Evolutionary conservation across 2,329 filamentous ascomycete species (phyloP).

Genomic region (Diaporthe sp.): DNA sequence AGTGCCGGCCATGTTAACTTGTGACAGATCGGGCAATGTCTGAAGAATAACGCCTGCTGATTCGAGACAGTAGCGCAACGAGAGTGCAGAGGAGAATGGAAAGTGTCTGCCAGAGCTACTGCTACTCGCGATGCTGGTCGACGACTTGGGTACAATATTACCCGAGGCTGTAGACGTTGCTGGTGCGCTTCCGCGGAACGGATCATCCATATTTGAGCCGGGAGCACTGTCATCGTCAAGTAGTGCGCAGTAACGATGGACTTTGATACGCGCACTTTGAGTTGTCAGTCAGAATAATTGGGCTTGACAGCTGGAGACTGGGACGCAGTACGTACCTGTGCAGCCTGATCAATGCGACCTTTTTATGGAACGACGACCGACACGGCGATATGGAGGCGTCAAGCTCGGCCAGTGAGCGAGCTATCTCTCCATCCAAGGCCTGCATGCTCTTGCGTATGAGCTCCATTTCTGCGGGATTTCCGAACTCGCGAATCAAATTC

Average conservation of each 20-base stretch:
- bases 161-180: not conserved
- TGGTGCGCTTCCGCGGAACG: not conserved
- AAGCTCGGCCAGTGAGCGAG: not conserved
- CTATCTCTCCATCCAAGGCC: not conserved
- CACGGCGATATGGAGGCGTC: not conserved
- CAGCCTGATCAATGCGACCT: slow-evolving; percentile 2
- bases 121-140: not conserved
- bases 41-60: not conserved
- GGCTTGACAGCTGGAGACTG: not conserved
- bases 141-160: not conserved
- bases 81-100: not conserved
- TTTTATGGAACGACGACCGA: not conserved
- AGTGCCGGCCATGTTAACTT: not conserved
- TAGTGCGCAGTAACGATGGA: slow-evolving; percentile 1
- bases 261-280: not conserved
- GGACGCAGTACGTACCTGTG: not conserved
- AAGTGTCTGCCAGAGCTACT: not conserved
- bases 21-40: not conserved
- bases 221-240: not conserved
- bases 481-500: slow-evolving; percentile 9
- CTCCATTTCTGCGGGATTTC: not conserved
- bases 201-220: not conserved
- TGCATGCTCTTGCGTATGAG: slow-evolving; percentile 12
- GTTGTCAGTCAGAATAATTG: not conserved
- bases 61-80: slow-evolving; percentile 1